These are phyloP conservation scores for Colletotrichum sp. DNA, from an alignment of 2,329 filamentous ascomycete genomes.

Conservation along the genomic window DNA sequence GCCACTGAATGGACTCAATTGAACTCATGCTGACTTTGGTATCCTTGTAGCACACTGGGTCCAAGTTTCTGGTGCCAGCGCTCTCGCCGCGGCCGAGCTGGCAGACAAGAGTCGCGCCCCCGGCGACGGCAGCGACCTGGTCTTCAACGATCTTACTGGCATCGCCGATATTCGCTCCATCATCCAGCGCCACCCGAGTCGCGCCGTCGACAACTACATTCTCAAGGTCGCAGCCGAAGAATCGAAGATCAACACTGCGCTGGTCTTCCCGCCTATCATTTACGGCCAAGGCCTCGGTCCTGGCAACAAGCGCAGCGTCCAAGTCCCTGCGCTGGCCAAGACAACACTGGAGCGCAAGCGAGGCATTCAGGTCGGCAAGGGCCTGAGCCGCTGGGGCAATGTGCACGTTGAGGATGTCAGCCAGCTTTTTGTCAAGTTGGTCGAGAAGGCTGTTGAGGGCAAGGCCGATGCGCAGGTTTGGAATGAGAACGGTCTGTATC, in stretches of 20 bases:
- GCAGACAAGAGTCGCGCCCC: conserved; percentile 31
- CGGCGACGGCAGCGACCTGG: conserved; percentile 30
- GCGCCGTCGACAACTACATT: conserved; percentile 42
- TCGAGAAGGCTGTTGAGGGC: conserved; percentile 31
- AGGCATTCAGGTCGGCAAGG: conserved; percentile 37
- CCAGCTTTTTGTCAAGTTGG: conserved; percentile 31
- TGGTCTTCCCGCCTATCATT: conserved; percentile 41
- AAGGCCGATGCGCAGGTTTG: conserved; percentile 30
- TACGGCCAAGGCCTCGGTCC: conserved; percentile 44
- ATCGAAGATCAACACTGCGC: conserved; percentile 35
- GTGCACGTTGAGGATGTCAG: conserved; percentile 40
- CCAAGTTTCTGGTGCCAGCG: conserved; percentile 43
- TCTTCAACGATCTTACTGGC: conserved; percentile 40
- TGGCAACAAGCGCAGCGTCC: conserved; percentile 43
- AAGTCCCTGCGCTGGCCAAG: conserved; percentile 41
- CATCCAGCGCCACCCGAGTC: conserved; percentile 28
- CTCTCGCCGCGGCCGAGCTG: conserved; percentile 37
- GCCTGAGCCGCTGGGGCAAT: conserved; percentile 38
- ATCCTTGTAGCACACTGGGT: conserved; percentile 24
- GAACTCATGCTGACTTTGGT: neutral
- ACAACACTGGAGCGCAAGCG: conserved; percentile 35
- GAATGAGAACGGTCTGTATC: conserved; percentile 43
- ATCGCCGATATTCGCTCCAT: conserved; percentile 28
- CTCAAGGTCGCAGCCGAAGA: conserved; percentile 31
- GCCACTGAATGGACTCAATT: neutral